phyloP scores from a whole-genome alignment of 495 filamentous ascomycete genomes.

The Haplographium delicatum region DNA sequence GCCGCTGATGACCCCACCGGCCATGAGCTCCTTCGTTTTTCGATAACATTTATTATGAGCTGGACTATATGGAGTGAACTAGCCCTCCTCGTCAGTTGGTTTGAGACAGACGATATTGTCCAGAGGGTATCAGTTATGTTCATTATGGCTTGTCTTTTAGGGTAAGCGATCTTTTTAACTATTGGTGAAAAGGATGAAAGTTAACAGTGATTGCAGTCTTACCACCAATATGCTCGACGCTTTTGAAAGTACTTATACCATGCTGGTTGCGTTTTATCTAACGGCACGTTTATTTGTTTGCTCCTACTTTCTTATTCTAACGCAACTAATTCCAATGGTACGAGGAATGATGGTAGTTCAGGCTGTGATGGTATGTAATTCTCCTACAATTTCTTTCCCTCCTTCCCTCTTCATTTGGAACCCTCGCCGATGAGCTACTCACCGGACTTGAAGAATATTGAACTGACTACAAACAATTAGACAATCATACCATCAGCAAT shows the following conservation, averaged over 20 bases:
- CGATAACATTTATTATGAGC: conserved; percentile 49
- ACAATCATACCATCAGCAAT: conserved; percentile 36
- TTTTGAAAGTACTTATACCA: conserved; percentile 43
- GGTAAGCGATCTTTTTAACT: conserved; percentile 17
- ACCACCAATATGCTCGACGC: conserved; percentile 53
- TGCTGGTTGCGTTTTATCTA: conserved; percentile 51
- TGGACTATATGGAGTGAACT: conserved; percentile 59
- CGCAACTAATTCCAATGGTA: conserved; percentile 46
- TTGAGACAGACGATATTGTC: conserved; percentile 53
- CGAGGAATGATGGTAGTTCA: conserved; percentile 45
- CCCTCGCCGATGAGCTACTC: too few relatives aligned
- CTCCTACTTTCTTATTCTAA: conserved; percentile 36
- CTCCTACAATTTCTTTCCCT: background rate
- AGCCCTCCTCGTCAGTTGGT: conserved; percentile 46
- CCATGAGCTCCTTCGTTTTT: conserved; percentile 42
- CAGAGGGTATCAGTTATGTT: conserved; percentile 50
- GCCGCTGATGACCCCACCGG: conserved; percentile 47
- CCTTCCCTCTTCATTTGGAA: too few relatives aligned
- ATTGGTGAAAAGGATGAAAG: background rate
- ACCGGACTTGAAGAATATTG: too few relatives aligned
- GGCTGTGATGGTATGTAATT: conserved; percentile 11
- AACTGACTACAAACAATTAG: conserved; percentile 9
- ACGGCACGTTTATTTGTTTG: conserved; percentile 46
- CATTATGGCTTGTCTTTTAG: conserved; percentile 49
- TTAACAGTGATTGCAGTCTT: conserved; percentile 27